Evolutionary conservation across 805 yeast species (phyloP).

Genomic region (Cyberlindnera galapagoensis): DNA sequence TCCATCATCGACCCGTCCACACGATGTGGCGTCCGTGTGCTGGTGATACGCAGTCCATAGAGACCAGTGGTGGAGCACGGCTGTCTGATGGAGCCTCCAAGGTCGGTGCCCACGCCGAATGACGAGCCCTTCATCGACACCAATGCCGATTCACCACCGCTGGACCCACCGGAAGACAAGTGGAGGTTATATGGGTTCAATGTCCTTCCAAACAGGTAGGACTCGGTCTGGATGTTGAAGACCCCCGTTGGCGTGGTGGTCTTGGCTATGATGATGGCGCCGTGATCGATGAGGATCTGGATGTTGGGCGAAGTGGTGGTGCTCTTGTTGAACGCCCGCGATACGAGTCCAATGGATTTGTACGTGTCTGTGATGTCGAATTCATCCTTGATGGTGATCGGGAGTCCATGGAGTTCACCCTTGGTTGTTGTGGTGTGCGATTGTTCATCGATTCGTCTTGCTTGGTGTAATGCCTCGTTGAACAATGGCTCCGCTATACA

Average conservation of each 20-base stretch:
- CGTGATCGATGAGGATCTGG: slow-evolving; percentile 33
- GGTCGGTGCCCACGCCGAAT: slow-evolving; percentile 49
- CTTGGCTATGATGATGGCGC: slow-evolving; percentile 49
- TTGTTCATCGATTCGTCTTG: slow-evolving; percentile 46
- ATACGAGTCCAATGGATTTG: slow-evolving; percentile 42
- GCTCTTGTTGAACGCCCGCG: slow-evolving; percentile 42
- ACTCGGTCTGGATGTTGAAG: slow-evolving; percentile 40
- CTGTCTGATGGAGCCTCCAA: slow-evolving; percentile 45
- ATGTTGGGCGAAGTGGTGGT: slow-evolving; percentile 33
- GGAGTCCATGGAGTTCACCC: slow-evolving; percentile 67
- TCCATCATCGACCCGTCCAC: slow-evolving; percentile 13
- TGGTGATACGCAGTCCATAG: slow-evolving; percentile 37
- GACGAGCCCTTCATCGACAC: slow-evolving; percentile 37
- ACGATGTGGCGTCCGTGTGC: slow-evolving; percentile 33
- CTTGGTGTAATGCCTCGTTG: slow-evolving; percentile 49
- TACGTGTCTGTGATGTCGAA: slow-evolving; percentile 37
- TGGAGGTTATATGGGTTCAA: slow-evolving; percentile 36
- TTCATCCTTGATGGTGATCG: slow-evolving; percentile 50
- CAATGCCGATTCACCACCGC: slow-evolving; percentile 51
- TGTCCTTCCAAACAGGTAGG: slow-evolving; percentile 39
- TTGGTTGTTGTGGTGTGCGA: slow-evolving; percentile 35
- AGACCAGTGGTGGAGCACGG: slow-evolving; percentile 39
- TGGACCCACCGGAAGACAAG: slow-evolving; percentile 46
- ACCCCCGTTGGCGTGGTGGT: slow-evolving; percentile 47
- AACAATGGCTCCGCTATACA: slow-evolving; percentile 34